These are phyloP conservation scores for Tolypocladium endophyticum DNA, from an alignment of 2,329 filamentous ascomycete genomes.

Conservation along the genomic window DNA sequence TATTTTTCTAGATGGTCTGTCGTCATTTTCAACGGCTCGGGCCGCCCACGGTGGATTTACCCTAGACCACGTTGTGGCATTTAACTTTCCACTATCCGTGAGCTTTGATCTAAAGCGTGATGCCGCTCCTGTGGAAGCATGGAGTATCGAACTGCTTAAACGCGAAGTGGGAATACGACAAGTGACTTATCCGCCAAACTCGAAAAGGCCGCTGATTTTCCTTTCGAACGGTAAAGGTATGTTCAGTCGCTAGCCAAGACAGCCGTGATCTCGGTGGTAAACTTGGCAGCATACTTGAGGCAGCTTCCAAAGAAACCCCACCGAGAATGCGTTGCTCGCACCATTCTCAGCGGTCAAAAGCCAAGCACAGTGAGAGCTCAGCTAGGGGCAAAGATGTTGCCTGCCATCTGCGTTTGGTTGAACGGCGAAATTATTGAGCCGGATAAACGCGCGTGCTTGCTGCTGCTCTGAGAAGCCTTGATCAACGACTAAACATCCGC, in stretches of 20 bases:
- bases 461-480: constrained; percentile 18
- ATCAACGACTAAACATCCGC: constrained; percentile 15
- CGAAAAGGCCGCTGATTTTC: no score
- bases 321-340: no score
- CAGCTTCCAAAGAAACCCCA: no score
- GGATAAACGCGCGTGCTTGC: constrained; percentile 16
- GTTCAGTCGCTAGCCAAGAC: no score
- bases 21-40: background rate
- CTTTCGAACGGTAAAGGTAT: no score
- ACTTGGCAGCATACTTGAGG: no score
- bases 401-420: constrained; percentile 11
- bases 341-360: constrained; percentile 10
- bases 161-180: background rate
- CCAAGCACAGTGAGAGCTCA: constrained; percentile 9
- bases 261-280: no score
- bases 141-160: background rate
- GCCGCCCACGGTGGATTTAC: background rate
- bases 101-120: background rate
- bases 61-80: background rate
- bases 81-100: background rate
- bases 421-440: constrained; percentile 12
- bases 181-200: background rate
- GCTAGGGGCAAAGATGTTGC: constrained; percentile 10
- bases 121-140: background rate
- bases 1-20: background rate